phyloP scores from a whole-genome alignment of 805 yeast genomes.

The Wickerhamomyces ciferrii region DNA sequence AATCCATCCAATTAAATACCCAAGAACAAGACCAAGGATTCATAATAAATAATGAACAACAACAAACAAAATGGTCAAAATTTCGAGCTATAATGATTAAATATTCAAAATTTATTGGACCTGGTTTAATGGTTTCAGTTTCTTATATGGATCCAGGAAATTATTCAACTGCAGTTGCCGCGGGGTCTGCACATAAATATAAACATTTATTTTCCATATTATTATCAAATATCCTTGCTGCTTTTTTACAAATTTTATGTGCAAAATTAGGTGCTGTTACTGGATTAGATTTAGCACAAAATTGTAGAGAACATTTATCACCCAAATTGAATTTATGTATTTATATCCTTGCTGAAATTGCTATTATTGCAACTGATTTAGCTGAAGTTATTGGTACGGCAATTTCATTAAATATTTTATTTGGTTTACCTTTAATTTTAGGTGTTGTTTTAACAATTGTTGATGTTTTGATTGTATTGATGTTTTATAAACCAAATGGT shows the following conservation, averaged over 20 bases:
- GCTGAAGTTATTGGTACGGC: conserved; percentile 99
- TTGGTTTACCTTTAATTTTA: conserved; percentile 69
- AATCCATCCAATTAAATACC: not conserved
- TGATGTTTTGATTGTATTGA: conserved; percentile 79
- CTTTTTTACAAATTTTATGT: conserved; percentile 77
- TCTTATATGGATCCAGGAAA: conserved; percentile 99
- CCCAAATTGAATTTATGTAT: conserved; percentile 51
- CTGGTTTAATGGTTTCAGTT: conserved; percentile 91
- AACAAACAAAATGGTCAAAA: conserved; percentile 1
- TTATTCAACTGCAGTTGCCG: conserved; percentile 90
- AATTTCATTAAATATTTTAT: conserved; percentile 79
- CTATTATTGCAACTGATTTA: conserved; percentile 92
- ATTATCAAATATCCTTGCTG: conserved; percentile 80
- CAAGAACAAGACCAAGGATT: too few species aligned
- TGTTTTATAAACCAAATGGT: conserved; percentile 85
- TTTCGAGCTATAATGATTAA: conserved; percentile 29
- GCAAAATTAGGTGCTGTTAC: conserved; percentile 92
- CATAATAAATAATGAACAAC: not conserved
- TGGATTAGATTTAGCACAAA: conserved; percentile 86
- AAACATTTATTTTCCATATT: conserved; percentile 73
- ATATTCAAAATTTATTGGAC: conserved; percentile 75
- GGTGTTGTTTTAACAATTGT: conserved; percentile 84
- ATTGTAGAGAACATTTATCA: conserved; percentile 74
- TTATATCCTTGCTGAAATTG: conserved; percentile 79
- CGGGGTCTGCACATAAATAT: conserved; percentile 84